Evolutionary conservation across 2,329 filamentous ascomycete species (phyloP).

Genomic region (Colletotrichum ledebouriae): DNA sequence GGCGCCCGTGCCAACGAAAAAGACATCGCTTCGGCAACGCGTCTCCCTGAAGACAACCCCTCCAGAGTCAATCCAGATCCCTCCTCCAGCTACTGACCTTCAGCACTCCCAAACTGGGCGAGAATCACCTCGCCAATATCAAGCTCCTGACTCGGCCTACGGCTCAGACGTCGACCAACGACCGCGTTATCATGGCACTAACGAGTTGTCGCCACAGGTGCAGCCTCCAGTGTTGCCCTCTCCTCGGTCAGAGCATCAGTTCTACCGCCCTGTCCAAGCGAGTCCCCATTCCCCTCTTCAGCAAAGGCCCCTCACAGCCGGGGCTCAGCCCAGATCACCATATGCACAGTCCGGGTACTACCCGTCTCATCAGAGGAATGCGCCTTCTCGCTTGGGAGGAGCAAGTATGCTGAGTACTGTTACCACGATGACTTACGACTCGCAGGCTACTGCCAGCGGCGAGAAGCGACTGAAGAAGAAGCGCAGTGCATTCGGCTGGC

Average conservation of each 20-base stretch:
- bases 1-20: slow-evolving; percentile 49
- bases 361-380: slow-evolving; percentile 59
- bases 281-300: slow-evolving; percentile 75
- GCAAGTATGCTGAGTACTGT: slow-evolving; percentile 71
- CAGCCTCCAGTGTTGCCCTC: slow-evolving; percentile 59
- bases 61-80: slow-evolving; percentile 68
- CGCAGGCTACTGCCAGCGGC: slow-evolving; percentile 48
- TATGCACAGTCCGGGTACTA: slow-evolving; percentile 50
- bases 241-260: slow-evolving; percentile 67
- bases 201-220: slow-evolving; percentile 54
- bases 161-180: slow-evolving; percentile 60
- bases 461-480: slow-evolving; percentile 72
- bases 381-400: slow-evolving; percentile 65
- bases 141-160: slow-evolving; percentile 61
- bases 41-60: slow-evolving; percentile 66
- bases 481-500: slow-evolving; percentile 75
- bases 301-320: slow-evolving; percentile 69
- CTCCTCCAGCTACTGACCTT: slow-evolving; percentile 55
- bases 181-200: slow-evolving; percentile 44
- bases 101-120: slow-evolving; percentile 48
- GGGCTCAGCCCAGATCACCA: slow-evolving; percentile 48
- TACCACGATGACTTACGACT: slow-evolving; percentile 61
- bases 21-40: slow-evolving; percentile 65
- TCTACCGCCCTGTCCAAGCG: slow-evolving; percentile 72
- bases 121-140: slow-evolving; percentile 30